A percentile compares a stretch with the other conserved stretches of the same genome.
These are phyloP conservation scores for Boletus vermiculosoides DNA, from an alignment of 768 basidiomycete species.

Conservation along the genomic window DNA sequence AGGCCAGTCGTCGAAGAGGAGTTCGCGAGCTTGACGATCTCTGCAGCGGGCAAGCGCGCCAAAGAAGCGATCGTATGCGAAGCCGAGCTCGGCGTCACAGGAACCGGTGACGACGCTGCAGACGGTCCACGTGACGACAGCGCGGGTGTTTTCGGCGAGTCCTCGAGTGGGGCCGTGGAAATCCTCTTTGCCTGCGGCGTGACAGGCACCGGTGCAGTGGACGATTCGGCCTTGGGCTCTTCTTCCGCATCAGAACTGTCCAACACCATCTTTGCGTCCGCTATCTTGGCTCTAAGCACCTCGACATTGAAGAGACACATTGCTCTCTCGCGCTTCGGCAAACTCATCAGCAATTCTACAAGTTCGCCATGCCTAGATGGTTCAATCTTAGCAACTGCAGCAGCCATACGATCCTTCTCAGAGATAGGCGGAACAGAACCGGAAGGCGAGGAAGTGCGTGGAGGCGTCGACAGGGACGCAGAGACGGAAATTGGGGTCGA, in stretches of 20 bases:
- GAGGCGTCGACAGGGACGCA: slow-evolving; percentile 74
- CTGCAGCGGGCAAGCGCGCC: slow-evolving; percentile 68
- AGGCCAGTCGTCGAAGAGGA: slow-evolving; percentile 46
- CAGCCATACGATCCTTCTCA: slow-evolving; percentile 73
- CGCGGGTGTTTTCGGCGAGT: slow-evolving; percentile 74
- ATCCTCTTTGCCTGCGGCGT: slow-evolving; percentile 68
- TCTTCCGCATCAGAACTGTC: slow-evolving; percentile 67
- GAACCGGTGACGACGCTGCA: slow-evolving; percentile 67
- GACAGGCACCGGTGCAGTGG: slow-evolving; percentile 38
- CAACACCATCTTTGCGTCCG: slow-evolving; percentile 78
- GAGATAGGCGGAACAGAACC: slow-evolving; percentile 59
- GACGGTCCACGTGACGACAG: slow-evolving; percentile 73
- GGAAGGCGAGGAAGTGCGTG: slow-evolving; percentile 78
- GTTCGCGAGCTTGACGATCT: slow-evolving; percentile 68
- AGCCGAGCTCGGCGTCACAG: slow-evolving; percentile 52
- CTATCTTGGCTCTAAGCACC: slow-evolving; percentile 71
- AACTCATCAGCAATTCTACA: slow-evolving; percentile 77
- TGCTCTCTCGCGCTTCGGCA: slow-evolving; percentile 86
- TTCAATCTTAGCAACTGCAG: slow-evolving; percentile 66
- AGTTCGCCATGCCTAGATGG: slow-evolving; percentile 58
- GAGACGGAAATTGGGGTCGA: slow-evolving; percentile 81
- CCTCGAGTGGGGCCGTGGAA: slow-evolving; percentile 36
- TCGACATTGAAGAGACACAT: slow-evolving; percentile 90
- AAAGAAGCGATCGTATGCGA: slow-evolving; percentile 67
- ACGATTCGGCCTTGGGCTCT: slow-evolving; percentile 30